phyloP scores from a whole-genome alignment of 2,329 filamentous ascomycete genomes.

The Chaetomiaceae sp. region DNA sequence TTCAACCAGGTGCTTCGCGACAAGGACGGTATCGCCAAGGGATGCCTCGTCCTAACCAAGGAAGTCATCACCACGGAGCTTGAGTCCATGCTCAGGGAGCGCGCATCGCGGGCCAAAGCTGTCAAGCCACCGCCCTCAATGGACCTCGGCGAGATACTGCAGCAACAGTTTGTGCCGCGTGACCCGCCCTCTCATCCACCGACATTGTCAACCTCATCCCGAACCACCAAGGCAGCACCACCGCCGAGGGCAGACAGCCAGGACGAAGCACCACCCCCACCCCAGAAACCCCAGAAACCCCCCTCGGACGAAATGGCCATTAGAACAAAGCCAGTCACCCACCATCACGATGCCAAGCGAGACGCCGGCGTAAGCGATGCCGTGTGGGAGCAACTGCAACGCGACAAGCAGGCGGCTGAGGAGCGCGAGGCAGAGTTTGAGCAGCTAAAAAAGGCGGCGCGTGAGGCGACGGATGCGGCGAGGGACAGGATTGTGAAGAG shows the following conservation, averaged over 20 bases:
- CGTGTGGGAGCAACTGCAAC: too few species aligned
- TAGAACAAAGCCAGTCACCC: too few species aligned
- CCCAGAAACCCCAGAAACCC: background rate
- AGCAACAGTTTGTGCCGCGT: background rate
- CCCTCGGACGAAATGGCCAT: too few species aligned
- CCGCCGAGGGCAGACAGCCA: too few species aligned
- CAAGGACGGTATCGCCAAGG: conserved; percentile 21
- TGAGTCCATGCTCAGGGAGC: conserved; percentile 22
- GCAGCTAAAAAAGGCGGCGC: too few species aligned
- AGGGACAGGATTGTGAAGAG: too few species aligned
- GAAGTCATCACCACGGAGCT: conserved; percentile 17
- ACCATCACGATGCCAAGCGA: too few species aligned
- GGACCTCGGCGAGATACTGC: background rate
- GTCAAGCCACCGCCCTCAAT: background rate
- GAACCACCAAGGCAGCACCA: background rate
- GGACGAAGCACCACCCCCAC: too few species aligned
- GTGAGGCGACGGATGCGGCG: too few species aligned
- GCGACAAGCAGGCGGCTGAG: too few species aligned
- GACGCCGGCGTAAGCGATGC: too few species aligned
- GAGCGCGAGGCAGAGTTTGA: too few species aligned
- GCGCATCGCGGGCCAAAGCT: conserved; percentile 17
- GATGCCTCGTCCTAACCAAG: conserved; percentile 14
- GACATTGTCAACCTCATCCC: background rate
- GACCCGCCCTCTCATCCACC: background rate
- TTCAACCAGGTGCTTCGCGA: conserved; percentile 38